Base-by-base conservation (phyloP, 306 rosid genomes). In the Pyrus betulifolia region DNA sequence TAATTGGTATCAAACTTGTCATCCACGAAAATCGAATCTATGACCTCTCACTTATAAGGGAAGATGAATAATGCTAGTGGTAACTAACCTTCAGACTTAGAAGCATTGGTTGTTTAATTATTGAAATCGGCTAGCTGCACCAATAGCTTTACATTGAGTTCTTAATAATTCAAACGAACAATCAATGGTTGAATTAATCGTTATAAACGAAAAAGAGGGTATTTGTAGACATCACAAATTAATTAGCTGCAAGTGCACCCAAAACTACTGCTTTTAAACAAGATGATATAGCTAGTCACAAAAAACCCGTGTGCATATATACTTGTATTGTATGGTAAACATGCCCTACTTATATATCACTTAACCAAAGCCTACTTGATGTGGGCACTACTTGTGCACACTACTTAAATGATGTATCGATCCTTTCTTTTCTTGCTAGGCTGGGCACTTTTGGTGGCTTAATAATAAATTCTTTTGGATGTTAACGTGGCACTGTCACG, bases 371-470 rank as follows among this genome's bases (percentile, higher is more conserved):
- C 49, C 76, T 74, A 86, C 21, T 49, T 49, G 55, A 49, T 7
- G 55, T 49, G 55, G 62, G 25, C 25, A 57, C 88, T 82, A 82
- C 87, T 76, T 9, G 63, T 51, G 4, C 54, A 40, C 55, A 21
- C 18, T 40, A 23, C 54, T 38, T 44, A 15, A 40, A 52, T 21
- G 67, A 31, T 70, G 51, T 46, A 11, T 51, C 52, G 79, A 71
- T 74, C 86, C 72, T 86, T 81, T 79, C 85, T 83, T 87, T 86
- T 72, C 84, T 78, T 81, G 78, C 79, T 84, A 78, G 85, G 77
- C 31, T 70, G 18, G 72, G 69, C 63, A 33, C 65, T 72, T 51
- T 72, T 51, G 52, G 70, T 72, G 35, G 46, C 63, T 25, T 27
- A 27, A 22, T 49, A 18, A 51, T 51, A 51, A 15, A 51, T 51